Conservation (phyloP, 495 filamentous ascomycete genomes). For the Penicillium flavigenum region DNA sequence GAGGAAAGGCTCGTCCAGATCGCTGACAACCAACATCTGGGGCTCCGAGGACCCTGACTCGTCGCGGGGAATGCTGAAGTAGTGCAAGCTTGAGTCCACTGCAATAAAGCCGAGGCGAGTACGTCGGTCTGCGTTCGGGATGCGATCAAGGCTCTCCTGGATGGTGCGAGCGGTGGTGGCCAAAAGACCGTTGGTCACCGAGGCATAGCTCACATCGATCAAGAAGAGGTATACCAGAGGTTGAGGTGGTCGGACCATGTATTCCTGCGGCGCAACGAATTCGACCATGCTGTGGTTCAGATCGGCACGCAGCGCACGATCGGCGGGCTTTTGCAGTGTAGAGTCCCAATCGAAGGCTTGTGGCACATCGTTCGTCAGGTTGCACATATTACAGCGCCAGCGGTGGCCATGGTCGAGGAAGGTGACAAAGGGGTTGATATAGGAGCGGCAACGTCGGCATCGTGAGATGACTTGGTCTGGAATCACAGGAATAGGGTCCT, state of each 20-base stretch:
- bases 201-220: constrained; percentile 91
- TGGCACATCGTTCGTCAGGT: constrained; percentile 95
- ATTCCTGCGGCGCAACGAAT: constrained; percentile 97
- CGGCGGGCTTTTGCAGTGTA: constrained; percentile 80
- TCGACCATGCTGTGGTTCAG: constrained; percentile 94
- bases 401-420: constrained; percentile 97
- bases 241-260: constrained; percentile 97
- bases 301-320: constrained; percentile 85
- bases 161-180: constrained; percentile 93
- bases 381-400: constrained; percentile 99
- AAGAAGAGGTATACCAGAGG: constrained; percentile 97
- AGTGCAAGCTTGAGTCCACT: constrained; percentile 92
- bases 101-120: constrained; percentile 94
- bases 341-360: constrained; percentile 99
- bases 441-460: constrained; percentile 90
- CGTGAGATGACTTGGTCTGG: constrained; percentile 96
- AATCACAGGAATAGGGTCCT: constrained; percentile 87
- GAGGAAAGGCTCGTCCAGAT: constrained; percentile 95
- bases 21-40: constrained; percentile 91
- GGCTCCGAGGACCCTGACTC: constrained; percentile 76
- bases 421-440: constrained; percentile 95
- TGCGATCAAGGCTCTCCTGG: constrained; percentile 90
- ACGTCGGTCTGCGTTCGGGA: constrained; percentile 92
- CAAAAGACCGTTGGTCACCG: constrained; percentile 89
- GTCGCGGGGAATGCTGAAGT: constrained; percentile 91